These are phyloP conservation scores for Populus deltoides DNA, from an alignment of 345 rosid species.

Conservation along the genomic window DNA sequence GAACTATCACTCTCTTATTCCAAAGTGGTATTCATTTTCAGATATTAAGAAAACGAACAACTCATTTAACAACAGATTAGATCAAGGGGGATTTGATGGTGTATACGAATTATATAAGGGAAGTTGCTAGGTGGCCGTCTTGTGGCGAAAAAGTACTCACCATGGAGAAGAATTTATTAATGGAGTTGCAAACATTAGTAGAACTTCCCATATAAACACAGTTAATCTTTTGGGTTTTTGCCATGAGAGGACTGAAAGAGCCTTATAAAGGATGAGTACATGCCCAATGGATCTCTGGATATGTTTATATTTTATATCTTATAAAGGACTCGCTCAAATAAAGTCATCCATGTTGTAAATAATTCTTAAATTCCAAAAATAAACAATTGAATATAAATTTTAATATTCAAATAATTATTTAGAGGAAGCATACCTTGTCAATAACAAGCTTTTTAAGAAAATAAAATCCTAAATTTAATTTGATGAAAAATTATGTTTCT, in stretches of 20 bases:
- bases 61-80: slow-evolving; percentile 6
- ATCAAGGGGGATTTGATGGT: slow-evolving; percentile 24
- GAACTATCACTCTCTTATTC: slow-evolving; percentile 7
- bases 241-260: slow-evolving; percentile 29
- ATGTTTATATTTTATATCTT: slow-evolving; percentile 13
- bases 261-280: slow-evolving; percentile 29
- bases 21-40: slow-evolving; percentile 8
- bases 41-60: slow-evolving; percentile 28
- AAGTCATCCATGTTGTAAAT: too few species aligned
- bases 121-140: slow-evolving; percentile 7
- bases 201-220: slow-evolving; percentile 40
- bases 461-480: too few species aligned
- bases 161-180: slow-evolving; percentile 41
- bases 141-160: slow-evolving; percentile 27
- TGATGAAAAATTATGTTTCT: too few species aligned
- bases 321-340: too few species aligned
- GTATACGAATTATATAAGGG: slow-evolving; percentile 38
- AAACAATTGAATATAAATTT: too few species aligned
- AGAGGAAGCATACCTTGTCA: too few species aligned
- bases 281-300: slow-evolving; percentile 46
- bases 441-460: too few species aligned
- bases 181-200: slow-evolving; percentile 46
- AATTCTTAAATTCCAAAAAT: too few species aligned
- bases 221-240: slow-evolving; percentile 41
- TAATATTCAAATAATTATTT: too few species aligned